phyloP scores from a whole-genome alignment of 208 protist genomes.

The Acanthamoeba culbertsoni region DNA sequence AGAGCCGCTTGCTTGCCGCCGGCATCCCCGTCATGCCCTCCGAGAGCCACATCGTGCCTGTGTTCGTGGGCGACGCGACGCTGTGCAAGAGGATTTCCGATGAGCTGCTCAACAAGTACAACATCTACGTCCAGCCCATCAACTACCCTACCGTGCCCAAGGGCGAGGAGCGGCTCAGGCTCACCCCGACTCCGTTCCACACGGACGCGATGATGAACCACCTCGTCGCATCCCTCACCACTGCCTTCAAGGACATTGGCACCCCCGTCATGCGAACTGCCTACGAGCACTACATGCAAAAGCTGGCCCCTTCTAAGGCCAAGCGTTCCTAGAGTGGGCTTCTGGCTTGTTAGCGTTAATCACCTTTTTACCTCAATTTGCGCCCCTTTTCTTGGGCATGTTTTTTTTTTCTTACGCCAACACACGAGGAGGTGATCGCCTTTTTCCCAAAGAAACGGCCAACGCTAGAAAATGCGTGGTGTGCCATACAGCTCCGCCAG shows the following conservation, averaged over 20 bases:
- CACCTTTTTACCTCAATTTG: too few relatives aligned
- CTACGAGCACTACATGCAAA: slow-evolving; percentile 54
- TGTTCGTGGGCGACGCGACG: slow-evolving; percentile 85
- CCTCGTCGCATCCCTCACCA: slow-evolving; percentile 66
- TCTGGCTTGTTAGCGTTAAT: too few relatives aligned
- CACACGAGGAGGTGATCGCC: too few relatives aligned
- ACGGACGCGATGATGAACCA: slow-evolving; percentile 75
- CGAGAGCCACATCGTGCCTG: slow-evolving; percentile 84
- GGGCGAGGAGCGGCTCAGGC: slow-evolving; percentile 85
- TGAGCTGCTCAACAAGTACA: slow-evolving; percentile 80
- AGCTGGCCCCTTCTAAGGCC: not conserved
- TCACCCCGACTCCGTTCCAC: slow-evolving; percentile 84
- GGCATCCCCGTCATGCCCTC: slow-evolving; percentile 83
- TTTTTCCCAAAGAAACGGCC: too few relatives aligned
- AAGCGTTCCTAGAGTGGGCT: not conserved
- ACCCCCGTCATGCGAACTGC: slow-evolving; percentile 10
- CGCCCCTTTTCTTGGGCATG: too few relatives aligned
- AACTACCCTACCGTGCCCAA: slow-evolving; percentile 91
- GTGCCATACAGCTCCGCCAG: too few relatives aligned
- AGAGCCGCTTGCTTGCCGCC: slow-evolving; percentile 73
- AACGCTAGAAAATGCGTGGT: too few relatives aligned
- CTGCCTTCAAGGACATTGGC: slow-evolving; percentile 37
- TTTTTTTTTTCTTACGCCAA: too few relatives aligned
- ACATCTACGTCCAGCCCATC: slow-evolving; percentile 90
- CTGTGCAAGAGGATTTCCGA: slow-evolving; percentile 84